Conservation (phyloP, 2,329 filamentous ascomycete genomes). For the Alternaria longipes region DNA sequence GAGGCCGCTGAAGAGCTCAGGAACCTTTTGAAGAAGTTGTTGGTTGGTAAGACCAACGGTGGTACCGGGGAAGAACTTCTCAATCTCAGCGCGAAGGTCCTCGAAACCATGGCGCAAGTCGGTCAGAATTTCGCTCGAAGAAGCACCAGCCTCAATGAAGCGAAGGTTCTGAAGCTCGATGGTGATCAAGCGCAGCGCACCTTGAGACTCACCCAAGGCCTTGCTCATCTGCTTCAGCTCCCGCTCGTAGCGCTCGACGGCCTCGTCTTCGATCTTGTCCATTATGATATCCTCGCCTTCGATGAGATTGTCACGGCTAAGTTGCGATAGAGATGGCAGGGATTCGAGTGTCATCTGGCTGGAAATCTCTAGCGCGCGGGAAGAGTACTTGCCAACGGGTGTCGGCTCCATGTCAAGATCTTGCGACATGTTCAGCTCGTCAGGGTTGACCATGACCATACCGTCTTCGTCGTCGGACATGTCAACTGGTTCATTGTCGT, state of each 20-base stretch:
- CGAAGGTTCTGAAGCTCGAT: constrained; percentile 57
- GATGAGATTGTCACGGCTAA: constrained; percentile 38
- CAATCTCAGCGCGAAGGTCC: constrained; percentile 51
- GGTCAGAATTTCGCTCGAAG: constrained; percentile 47
- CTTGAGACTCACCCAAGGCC: constrained; percentile 52
- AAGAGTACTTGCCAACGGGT: constrained; percentile 40
- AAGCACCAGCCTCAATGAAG: constrained; percentile 48
- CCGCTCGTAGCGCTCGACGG: constrained; percentile 49
- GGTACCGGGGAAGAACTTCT: constrained; percentile 53
- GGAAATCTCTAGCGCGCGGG: constrained; percentile 39
- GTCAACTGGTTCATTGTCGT: constrained; percentile 32
- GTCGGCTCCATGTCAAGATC: constrained; percentile 40
- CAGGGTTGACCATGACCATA: constrained; percentile 44
- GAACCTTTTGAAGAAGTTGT: constrained; percentile 51
- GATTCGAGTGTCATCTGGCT: constrained; percentile 44
- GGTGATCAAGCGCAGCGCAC: constrained; percentile 53
- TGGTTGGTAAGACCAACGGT: constrained; percentile 51
- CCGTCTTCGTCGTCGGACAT: constrained; percentile 43
- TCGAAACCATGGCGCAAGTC: constrained; percentile 56
- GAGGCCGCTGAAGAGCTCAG: constrained; percentile 51
- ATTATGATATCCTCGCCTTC: constrained; percentile 31
- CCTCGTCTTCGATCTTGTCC: constrained; percentile 48
- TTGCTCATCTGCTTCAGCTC: constrained; percentile 52
- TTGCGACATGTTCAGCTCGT: constrained; percentile 43
- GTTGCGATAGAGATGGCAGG: constrained; percentile 34